Conservation (phyloP, 768 basidiomycete species). For the Crucibulum laeve region DNA sequence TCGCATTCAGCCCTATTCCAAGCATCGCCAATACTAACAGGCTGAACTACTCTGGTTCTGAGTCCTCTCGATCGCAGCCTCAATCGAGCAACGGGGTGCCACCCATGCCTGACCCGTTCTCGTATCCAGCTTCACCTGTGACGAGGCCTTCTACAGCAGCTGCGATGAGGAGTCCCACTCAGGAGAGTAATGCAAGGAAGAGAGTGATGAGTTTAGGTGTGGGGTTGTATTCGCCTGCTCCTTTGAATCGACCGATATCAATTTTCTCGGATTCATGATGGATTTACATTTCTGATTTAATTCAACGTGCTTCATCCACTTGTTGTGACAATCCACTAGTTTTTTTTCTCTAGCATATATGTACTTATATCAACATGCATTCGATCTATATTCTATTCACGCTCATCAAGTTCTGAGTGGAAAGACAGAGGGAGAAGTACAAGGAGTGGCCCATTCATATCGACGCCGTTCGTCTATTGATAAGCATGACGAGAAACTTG, state of each 20-base stretch:
- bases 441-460: too few relatives aligned
- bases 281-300: too few relatives aligned
- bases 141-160: slow-evolving; percentile 4
- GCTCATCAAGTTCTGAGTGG: too few relatives aligned
- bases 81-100: background rate
- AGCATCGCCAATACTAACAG: background rate
- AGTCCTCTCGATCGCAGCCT: background rate
- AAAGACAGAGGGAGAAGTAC: too few relatives aligned
- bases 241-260: background rate
- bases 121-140: slow-evolving; percentile 3
- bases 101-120: slow-evolving; percentile 3
- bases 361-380: too few relatives aligned
- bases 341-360: too few relatives aligned
- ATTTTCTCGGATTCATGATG: background rate
- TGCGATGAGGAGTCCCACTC: background rate
- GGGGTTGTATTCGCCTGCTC: background rate
- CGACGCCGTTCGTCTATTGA: too few relatives aligned
- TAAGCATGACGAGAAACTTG: too few relatives aligned
- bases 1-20: slow-evolving; percentile 1
- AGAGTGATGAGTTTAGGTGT: background rate
- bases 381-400: too few relatives aligned
- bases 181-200: background rate
- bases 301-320: too few relatives aligned
- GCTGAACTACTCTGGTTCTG: background rate
- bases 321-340: too few relatives aligned